Evolutionary conservation across 2,329 filamentous ascomycete genomes (phyloP).

Genomic region (Aspergillus neoniger): DNA sequence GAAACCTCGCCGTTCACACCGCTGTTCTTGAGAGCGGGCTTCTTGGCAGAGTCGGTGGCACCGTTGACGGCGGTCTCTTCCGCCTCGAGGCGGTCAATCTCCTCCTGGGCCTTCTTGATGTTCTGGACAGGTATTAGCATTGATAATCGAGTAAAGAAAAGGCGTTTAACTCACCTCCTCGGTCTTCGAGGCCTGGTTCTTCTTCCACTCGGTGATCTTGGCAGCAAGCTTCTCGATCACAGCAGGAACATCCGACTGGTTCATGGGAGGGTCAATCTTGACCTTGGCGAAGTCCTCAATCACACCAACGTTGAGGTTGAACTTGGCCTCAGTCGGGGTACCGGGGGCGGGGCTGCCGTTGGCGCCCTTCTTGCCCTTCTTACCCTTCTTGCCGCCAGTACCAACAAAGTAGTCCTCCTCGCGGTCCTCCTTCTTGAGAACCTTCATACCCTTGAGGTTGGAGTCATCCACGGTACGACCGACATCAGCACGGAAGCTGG

Average conservation of each 20-base stretch:
- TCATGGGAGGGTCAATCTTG: conserved; percentile 84
- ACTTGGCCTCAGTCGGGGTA: conserved; percentile 60
- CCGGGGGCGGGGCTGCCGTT: conserved; percentile 52
- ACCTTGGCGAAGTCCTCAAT: conserved; percentile 87
- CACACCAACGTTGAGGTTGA: conserved; percentile 86
- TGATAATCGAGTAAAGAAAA: background rate
- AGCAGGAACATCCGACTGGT: conserved; percentile 74
- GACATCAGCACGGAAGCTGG: conserved; percentile 75
- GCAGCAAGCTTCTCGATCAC: conserved; percentile 86
- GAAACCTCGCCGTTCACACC: conserved; percentile 55
- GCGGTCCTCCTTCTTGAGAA: conserved; percentile 82
- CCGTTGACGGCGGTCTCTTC: conserved; percentile 62
- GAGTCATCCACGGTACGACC: conserved; percentile 81
- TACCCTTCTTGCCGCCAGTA: conserved; percentile 77
- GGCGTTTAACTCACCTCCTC: conserved; percentile 68
- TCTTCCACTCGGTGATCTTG: conserved; percentile 90
- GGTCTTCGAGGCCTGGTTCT: conserved; percentile 85
- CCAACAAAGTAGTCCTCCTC: conserved; percentile 82
- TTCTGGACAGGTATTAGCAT: conserved; percentile 63
- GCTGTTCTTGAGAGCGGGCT: conserved; percentile 54
- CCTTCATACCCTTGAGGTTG: conserved; percentile 80
- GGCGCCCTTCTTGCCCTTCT: conserved; percentile 77
- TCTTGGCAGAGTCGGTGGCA: conserved; percentile 55
- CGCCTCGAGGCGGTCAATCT: conserved; percentile 79
- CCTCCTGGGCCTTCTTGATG: conserved; percentile 92